Conservation (phyloP, 2,329 filamentous ascomycete species). For the Aspergillus pseudotamarii region DNA sequence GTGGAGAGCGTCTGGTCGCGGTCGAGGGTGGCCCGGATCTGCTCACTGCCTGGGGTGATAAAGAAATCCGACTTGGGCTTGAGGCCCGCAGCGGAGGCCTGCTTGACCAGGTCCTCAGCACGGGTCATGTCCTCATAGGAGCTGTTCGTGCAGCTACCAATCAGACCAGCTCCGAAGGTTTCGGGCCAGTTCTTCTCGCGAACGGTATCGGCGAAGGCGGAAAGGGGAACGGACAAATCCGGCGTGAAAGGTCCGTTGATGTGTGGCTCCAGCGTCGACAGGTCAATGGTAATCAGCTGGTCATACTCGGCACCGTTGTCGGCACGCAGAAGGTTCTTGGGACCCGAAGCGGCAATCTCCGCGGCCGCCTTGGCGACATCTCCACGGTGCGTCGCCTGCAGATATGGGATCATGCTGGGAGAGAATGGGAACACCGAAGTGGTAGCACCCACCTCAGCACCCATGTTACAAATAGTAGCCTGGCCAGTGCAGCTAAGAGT, state of each 20-base stretch:
- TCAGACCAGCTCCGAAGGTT: constrained; percentile 87
- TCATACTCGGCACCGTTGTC: constrained; percentile 87
- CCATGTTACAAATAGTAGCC: constrained; percentile 91
- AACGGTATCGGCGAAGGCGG: constrained; percentile 83
- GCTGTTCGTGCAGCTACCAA: constrained; percentile 98
- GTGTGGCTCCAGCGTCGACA: constrained; percentile 88
- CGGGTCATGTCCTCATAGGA: constrained; percentile 99
- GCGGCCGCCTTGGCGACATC: constrained; percentile 70
- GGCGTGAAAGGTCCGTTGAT: constrained; percentile 98
- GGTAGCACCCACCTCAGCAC: constrained; percentile 85
- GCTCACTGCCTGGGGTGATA: constrained; percentile 93
- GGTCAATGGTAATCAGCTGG: constrained; percentile 84
- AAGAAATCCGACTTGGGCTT: constrained; percentile 91
- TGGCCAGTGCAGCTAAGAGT: constrained; percentile 90
- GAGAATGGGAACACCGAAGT: constrained; percentile 96
- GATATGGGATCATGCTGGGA: constrained; percentile 78
- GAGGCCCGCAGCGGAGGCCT: constrained; percentile 84
- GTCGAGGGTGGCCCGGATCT: constrained; percentile 91
- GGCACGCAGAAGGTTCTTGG: constrained; percentile 70
- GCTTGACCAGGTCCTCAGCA: constrained; percentile 88
- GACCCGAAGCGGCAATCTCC: constrained; percentile 60
- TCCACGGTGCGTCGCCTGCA: constrained; percentile 77
- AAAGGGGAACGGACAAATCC: constrained; percentile 89
- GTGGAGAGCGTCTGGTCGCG: constrained; percentile 84
- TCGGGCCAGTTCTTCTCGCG: constrained; percentile 86